A percentile compares a stretch with the other conserved stretches of the same genome.
Evolutionary conservation across 2,329 filamentous ascomycete species (phyloP).

Genomic region (Incumbomyces lentus): DNA sequence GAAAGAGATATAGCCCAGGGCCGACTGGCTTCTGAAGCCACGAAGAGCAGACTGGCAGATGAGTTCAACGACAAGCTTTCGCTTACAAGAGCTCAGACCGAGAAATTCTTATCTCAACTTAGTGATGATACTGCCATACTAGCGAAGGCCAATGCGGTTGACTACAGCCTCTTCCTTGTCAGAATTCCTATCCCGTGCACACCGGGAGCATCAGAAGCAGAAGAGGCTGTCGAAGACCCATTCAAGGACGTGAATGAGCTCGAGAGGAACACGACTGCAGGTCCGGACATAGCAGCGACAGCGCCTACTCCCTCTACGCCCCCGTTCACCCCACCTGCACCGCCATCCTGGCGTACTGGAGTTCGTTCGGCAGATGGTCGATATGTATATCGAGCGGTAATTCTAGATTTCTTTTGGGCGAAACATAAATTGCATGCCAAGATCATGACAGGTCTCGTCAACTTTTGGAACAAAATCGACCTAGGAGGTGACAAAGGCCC

Average conservation of each 20-base stretch:
- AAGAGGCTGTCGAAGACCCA: slow-evolving; percentile 19
- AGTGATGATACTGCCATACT: slow-evolving; percentile 55
- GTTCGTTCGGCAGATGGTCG: slow-evolving; percentile 44
- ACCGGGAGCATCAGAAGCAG: slow-evolving; percentile 13
- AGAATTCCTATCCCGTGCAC: slow-evolving; percentile 36
- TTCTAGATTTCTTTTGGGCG: slow-evolving; percentile 71
- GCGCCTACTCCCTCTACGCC: neutral
- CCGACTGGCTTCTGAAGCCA: slow-evolving; percentile 51
- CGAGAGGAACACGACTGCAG: neutral
- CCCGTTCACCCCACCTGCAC: slow-evolving; percentile 25
- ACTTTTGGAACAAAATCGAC: slow-evolving; percentile 52
- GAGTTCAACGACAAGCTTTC: slow-evolving; percentile 57
- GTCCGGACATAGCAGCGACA: neutral
- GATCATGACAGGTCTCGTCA: slow-evolving; percentile 55
- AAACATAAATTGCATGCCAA: slow-evolving; percentile 59
- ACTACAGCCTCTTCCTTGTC: slow-evolving; percentile 66
- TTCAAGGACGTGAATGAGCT: slow-evolving; percentile 17
- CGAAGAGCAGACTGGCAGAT: slow-evolving; percentile 56
- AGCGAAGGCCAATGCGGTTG: slow-evolving; percentile 54
- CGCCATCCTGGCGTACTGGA: slow-evolving; percentile 51
- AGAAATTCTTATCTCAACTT: slow-evolving; percentile 46
- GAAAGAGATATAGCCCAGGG: slow-evolving; percentile 61
- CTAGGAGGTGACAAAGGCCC: slow-evolving; percentile 43
- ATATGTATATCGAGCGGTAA: slow-evolving; percentile 53
- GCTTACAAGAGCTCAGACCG: slow-evolving; percentile 45